Conservation (phyloP, 345 rosid species). For the Iberis pinnata region DNA sequence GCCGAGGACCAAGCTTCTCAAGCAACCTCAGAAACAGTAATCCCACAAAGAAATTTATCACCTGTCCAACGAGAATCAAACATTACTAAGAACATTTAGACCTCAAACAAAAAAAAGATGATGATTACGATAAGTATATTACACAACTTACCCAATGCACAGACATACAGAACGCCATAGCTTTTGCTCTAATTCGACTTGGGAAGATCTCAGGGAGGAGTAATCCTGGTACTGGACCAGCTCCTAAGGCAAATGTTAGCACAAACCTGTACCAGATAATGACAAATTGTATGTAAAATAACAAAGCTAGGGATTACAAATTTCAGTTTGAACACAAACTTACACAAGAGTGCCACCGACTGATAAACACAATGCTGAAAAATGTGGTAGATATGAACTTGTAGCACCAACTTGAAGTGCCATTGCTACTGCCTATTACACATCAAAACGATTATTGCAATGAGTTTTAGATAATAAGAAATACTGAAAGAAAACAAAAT, state of each 20-base stretch:
- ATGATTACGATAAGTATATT: neutral
- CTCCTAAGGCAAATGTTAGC: constrained; percentile 84
- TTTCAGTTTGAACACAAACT: constrained; percentile 28
- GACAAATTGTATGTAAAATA: neutral
- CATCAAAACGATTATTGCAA: neutral
- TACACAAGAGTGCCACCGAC: constrained; percentile 88
- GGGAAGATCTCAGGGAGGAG: constrained; percentile 95
- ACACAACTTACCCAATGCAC: constrained; percentile 97
- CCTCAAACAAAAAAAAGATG: neutral
- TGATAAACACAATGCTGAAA: constrained; percentile 54
- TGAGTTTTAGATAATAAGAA: neutral
- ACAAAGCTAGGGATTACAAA: neutral
- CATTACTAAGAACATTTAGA: constrained; percentile 1
- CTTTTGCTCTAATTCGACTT: constrained; percentile 85
- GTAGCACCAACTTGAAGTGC: constrained; percentile 70
- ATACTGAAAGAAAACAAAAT: neutral
- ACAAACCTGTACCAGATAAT: constrained; percentile 58
- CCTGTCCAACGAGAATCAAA: constrained; percentile 40
- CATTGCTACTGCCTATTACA: constrained; percentile 74
- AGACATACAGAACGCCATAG: constrained; percentile 94
- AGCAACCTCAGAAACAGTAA: constrained; percentile 78
- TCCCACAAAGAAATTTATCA: constrained; percentile 92
- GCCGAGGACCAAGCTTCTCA: constrained; percentile 70
- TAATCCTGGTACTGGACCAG: constrained; percentile 96
- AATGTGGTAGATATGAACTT: constrained; percentile 38